phyloP scores from a whole-genome alignment of 140 eudicot genomes.

The Senecio squalidus region DNA sequence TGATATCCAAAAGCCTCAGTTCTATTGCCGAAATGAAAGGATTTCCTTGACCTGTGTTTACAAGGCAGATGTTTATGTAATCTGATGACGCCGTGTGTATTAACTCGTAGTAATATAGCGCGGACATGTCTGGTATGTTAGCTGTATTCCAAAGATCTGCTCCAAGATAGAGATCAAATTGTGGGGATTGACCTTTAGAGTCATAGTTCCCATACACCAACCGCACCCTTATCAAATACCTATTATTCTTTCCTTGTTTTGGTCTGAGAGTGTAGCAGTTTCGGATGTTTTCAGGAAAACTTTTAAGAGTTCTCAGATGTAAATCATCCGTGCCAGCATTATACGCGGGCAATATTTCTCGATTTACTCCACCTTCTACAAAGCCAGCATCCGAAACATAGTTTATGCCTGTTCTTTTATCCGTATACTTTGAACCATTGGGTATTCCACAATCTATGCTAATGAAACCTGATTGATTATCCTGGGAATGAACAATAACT shows the following conservation, averaged over 20 bases:
- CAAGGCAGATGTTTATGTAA: conserved; percentile 29
- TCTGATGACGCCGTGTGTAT: conserved; percentile 27
- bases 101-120: conserved; percentile 5
- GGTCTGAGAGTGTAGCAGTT: conserved; percentile 42
- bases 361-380: too few relatives aligned
- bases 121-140: neutral
- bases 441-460: conserved; percentile 47
- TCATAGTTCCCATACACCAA: conserved; percentile 37
- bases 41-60: conserved; percentile 25
- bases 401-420: conserved; percentile 4
- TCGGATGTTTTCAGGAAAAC: conserved; percentile 31
- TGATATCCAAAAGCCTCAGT: conserved; percentile 23
- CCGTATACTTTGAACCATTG: conserved; percentile 17
- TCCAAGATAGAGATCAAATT: conserved; percentile 39
- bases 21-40: conserved; percentile 44
- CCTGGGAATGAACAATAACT: conserved; percentile 16
- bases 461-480: conserved; percentile 33
- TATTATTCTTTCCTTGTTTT: conserved; percentile 26
- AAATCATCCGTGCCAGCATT: neutral
- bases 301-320: conserved; percentile 20
- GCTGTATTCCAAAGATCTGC: conserved; percentile 29
- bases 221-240: conserved; percentile 26
- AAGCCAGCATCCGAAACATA: too few relatives aligned
- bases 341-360: too few relatives aligned
- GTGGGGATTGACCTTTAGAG: conserved; percentile 14